Conservation (phyloP, 2,329 filamentous ascomycete species). For the Podosphaera xanthii region DNA sequence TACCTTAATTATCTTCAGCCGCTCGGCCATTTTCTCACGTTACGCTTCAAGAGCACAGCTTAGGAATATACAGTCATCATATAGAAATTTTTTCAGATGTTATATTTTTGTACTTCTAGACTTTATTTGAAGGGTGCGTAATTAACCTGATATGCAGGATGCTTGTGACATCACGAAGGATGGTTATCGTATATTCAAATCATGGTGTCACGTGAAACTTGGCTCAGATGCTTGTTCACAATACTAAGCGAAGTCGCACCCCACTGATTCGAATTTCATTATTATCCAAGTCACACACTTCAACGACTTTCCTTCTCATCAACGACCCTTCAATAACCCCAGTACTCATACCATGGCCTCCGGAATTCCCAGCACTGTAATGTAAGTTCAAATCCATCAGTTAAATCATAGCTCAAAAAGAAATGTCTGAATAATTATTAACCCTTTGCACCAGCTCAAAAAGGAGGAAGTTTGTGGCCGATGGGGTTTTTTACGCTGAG, state of each 20-base stretch:
- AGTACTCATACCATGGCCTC: neutral
- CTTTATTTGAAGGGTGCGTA: neutral
- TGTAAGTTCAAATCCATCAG: neutral
- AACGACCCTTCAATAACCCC: neutral
- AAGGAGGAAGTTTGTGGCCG: constrained; percentile 84
- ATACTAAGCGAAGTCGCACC: neutral
- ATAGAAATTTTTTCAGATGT: neutral
- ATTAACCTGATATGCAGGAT: neutral
- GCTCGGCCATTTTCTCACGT: constrained; percentile 17
- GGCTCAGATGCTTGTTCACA: neutral
- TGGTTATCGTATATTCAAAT: neutral
- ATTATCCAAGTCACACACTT: neutral
- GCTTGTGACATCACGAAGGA: neutral
- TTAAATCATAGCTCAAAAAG: neutral
- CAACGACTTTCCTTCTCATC: neutral
- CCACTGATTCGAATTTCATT: neutral
- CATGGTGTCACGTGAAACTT: neutral
- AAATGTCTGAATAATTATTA: neutral
- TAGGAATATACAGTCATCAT: neutral
- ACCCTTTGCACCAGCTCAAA: constrained; percentile 40
- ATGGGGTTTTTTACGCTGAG: constrained; percentile 99
- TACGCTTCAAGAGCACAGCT: neutral
- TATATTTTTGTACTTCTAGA: neutral
- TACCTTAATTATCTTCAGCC: constrained; percentile 24
- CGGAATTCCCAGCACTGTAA: neutral